A percentile compares a stretch with the other conserved stretches of the same genome.
These are phyloP conservation scores for Schizophyllum commune DNA, from an alignment of 1,284 basidiomycete species.

Conservation along the genomic window DNA sequence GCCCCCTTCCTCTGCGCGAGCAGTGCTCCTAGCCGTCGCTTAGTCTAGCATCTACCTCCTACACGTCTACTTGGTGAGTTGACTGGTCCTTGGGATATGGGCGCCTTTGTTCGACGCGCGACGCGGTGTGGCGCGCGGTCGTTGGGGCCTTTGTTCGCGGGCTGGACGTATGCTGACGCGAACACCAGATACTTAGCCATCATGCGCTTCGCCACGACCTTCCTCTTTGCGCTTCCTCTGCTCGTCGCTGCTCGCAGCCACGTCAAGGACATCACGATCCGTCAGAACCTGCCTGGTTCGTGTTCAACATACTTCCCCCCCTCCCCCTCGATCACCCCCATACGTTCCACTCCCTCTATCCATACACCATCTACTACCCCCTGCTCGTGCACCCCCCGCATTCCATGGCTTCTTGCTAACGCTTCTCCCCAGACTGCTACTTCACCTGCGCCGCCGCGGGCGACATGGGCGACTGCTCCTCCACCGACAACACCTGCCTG, in stretches of 20 bases:
- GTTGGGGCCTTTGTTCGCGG: neutral
- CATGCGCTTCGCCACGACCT: neutral
- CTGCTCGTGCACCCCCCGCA: neutral
- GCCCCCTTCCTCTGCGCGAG: neutral
- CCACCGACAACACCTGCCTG: slow-evolving; percentile 41
- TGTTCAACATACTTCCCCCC: slow-evolving; percentile 8
- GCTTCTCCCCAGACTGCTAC: slow-evolving; percentile 37
- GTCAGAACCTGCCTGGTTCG: slow-evolving; percentile 24
- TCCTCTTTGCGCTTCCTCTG: neutral
- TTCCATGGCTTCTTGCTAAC: neutral
- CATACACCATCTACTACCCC: neutral
- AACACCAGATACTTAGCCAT: neutral
- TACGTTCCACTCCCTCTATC: neutral
- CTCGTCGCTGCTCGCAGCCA: neutral
- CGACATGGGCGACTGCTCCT: slow-evolving; percentile 31
- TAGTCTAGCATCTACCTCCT: neutral
- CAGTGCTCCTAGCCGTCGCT: neutral
- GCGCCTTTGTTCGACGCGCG: neutral
- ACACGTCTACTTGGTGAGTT: neutral
- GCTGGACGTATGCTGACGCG: neutral
- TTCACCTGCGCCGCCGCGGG: slow-evolving; percentile 34
- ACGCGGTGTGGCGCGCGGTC: neutral
- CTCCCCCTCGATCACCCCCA: neutral
- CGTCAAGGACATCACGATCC: slow-evolving; percentile 15
- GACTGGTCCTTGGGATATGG: neutral